A percentile compares a stretch with the other conserved stretches of the same genome.
Evolutionary conservation across 1,139 yeast species (phyloP).

Genomic region (Suhomyces anneliseae): DNA sequence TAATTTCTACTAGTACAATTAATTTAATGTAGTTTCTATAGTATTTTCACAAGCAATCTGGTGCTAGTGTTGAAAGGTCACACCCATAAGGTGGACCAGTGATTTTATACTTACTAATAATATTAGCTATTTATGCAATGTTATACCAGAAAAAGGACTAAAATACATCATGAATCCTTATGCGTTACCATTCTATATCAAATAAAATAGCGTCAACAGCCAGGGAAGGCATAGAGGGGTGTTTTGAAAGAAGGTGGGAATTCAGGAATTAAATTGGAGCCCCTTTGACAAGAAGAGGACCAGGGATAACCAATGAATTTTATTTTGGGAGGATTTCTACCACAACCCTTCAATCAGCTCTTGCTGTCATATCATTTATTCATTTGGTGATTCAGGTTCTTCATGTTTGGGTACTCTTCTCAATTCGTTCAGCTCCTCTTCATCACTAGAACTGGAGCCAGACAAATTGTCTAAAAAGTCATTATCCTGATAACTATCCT

Average conservation of each 20-base stretch:
- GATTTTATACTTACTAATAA: background rate
- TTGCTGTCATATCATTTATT: background rate
- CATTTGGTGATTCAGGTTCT: slow-evolving; percentile 19
- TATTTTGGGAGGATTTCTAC: no score
- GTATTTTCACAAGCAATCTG: no score
- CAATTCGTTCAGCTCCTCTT: slow-evolving; percentile 25
- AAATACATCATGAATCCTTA: background rate
- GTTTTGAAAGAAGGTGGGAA: no score
- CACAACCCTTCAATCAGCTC: background rate
- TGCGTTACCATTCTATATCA: background rate
- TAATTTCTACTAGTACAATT: no score
- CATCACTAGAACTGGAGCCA: slow-evolving; percentile 41
- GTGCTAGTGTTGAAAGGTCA: no score
- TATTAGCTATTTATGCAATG: background rate
- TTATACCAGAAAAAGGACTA: background rate
- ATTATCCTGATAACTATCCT: slow-evolving; percentile 21
- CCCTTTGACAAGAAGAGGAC: background rate
- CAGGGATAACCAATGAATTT: no score
- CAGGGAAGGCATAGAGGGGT: no score
- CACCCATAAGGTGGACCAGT: no score
- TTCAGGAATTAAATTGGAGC: background rate
- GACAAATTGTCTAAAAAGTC: slow-evolving; percentile 38
- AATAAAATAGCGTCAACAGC: no score
- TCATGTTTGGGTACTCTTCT: slow-evolving; percentile 44
- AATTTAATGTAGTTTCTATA: no score